These are phyloP conservation scores for Alloteropsis semialata DNA, from an alignment of 176 grass and related monocot genomes.

Conservation along the genomic window DNA sequence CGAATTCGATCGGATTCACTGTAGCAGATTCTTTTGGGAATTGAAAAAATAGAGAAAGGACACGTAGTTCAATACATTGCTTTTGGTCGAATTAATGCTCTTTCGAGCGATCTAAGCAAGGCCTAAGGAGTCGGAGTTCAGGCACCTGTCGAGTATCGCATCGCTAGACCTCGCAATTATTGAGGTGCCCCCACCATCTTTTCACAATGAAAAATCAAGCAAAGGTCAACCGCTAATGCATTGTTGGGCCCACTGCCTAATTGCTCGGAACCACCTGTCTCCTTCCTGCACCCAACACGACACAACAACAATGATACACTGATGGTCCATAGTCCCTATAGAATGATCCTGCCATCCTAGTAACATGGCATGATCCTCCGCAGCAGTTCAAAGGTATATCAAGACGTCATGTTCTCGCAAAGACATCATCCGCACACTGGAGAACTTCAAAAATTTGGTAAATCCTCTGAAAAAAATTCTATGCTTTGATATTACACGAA, in stretches of 20 bases:
- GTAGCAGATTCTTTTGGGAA: too few species aligned
- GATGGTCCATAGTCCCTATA: neutral
- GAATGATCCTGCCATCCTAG: neutral
- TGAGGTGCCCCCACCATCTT: neutral
- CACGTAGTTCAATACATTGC: too few species aligned
- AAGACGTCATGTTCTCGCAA: too few species aligned
- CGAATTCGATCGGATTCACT: too few species aligned
- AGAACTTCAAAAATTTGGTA: neutral
- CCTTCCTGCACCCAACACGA: neutral
- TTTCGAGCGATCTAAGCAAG: too few species aligned
- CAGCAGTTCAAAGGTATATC: neutral
- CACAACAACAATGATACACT: neutral
- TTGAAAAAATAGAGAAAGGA: too few species aligned
- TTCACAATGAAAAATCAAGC: neutral
- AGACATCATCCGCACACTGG: neutral
- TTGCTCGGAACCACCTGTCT: neutral
- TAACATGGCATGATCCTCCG: neutral
- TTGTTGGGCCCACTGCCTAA: neutral
- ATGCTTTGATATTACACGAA: conserved; percentile 22
- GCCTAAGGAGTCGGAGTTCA: too few species aligned
- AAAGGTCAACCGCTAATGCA: neutral
- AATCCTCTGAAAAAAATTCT: neutral
- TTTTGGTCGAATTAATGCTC: too few species aligned
- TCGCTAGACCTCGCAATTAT: neutral
- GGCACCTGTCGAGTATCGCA: neutral